These are phyloP conservation scores for Talaromyces sp. DNA, from an alignment of 2,329 filamentous ascomycete species.

Conservation along the genomic window DNA sequence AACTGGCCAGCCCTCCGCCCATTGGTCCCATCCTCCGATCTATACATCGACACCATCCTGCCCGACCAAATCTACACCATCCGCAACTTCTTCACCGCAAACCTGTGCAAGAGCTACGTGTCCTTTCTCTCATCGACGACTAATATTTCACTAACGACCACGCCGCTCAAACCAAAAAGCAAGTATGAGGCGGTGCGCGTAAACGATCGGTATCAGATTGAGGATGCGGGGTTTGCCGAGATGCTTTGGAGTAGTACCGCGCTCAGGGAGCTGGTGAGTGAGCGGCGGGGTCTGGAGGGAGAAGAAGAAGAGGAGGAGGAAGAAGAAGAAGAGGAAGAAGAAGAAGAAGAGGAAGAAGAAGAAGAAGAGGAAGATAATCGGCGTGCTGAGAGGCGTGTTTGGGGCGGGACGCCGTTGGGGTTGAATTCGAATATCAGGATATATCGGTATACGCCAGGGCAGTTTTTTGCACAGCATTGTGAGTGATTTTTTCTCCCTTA, in stretches of 20 bases:
- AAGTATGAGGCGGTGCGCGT: slow-evolving; percentile 75
- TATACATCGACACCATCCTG: slow-evolving; percentile 54
- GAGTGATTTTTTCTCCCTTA: slow-evolving; percentile 34
- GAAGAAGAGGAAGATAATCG: too few relatives aligned
- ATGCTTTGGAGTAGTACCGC: slow-evolving; percentile 72
- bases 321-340: not conserved
- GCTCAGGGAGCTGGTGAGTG: slow-evolving; percentile 54
- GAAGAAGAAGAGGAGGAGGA: slow-evolving; percentile 18
- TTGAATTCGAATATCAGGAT: slow-evolving; percentile 84
- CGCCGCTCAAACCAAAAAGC: slow-evolving; percentile 65
- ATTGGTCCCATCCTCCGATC: slow-evolving; percentile 58
- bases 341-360: slow-evolving; percentile 18
- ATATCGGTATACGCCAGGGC: slow-evolving; percentile 77
- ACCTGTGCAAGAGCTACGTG: slow-evolving; percentile 70
- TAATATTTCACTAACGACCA: slow-evolving; percentile 69
- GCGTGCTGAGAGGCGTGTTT: slow-evolving; percentile 37
- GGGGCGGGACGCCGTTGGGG: slow-evolving; percentile 78
- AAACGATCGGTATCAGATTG: slow-evolving; percentile 81
- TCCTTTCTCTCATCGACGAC: slow-evolving; percentile 57
- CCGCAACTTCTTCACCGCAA: slow-evolving; percentile 66
- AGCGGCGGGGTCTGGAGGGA: slow-evolving; percentile 20
- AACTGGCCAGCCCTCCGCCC: slow-evolving; percentile 71
- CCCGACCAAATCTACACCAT: slow-evolving; percentile 66
- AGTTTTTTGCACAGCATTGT: slow-evolving; percentile 94
- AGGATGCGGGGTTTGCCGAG: slow-evolving; percentile 68